phyloP scores from a whole-genome alignment of 495 filamentous ascomycete species.

The Melanomma pulvis-pyrius region DNA sequence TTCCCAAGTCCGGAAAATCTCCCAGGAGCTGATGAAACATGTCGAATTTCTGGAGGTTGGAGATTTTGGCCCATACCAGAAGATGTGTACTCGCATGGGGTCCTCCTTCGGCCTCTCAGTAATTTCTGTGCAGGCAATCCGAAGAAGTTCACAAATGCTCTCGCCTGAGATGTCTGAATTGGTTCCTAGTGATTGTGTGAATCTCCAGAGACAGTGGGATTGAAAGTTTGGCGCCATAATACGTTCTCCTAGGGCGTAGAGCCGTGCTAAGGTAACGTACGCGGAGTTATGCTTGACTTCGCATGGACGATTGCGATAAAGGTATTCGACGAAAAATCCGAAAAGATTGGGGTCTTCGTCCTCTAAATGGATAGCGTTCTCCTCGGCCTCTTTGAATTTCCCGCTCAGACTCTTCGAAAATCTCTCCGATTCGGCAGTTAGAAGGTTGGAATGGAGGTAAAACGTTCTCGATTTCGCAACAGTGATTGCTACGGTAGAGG shows the following conservation, averaged over 20 bases:
- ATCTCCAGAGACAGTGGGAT: constrained; percentile 11
- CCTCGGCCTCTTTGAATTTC: constrained; percentile 5
- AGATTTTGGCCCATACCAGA: constrained; percentile 13
- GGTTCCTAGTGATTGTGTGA: background rate
- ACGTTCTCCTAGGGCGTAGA: constrained; percentile 21
- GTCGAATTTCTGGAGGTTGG: constrained; percentile 6
- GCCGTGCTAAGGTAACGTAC: constrained; percentile 11
- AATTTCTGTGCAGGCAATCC: constrained; percentile 10
- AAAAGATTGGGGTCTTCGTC: constrained; percentile 24
- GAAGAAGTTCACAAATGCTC: constrained; percentile 8
- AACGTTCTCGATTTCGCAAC: constrained; percentile 12
- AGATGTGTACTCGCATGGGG: constrained; percentile 13
- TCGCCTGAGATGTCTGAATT: background rate
- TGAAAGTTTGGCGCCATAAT: constrained; percentile 17
- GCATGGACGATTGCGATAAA: constrained; percentile 17
- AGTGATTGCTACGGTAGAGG: background rate
- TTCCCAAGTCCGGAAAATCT: constrained; percentile 8
- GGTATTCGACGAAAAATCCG: constrained; percentile 24
- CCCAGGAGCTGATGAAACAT: constrained; percentile 15
- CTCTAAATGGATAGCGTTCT: constrained; percentile 5
- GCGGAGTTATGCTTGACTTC: constrained; percentile 11
- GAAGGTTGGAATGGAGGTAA: constrained; percentile 16
- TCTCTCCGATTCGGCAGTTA: constrained; percentile 13
- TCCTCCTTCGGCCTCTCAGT: constrained; percentile 6
- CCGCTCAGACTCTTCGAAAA: constrained; percentile 10